phyloP scores from a whole-genome alignment of 169 alveolate genomes.

The Cryptosporidium felis region DNA sequence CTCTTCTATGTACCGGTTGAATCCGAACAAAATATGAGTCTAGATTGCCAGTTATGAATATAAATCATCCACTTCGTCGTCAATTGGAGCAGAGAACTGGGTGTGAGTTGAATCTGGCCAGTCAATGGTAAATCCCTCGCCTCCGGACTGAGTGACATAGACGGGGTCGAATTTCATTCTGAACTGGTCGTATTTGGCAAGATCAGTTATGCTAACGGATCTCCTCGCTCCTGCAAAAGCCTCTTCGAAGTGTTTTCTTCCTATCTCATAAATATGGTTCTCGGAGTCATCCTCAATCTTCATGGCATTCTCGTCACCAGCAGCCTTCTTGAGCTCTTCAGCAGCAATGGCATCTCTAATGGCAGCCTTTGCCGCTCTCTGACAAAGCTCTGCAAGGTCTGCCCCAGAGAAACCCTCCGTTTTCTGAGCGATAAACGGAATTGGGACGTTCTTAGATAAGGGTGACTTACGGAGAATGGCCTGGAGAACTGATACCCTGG shows the following conservation, averaged over 20 bases:
- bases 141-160: constrained; percentile 91
- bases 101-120: constrained; percentile 90
- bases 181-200: constrained; percentile 94
- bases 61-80: constrained; percentile 80
- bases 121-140: constrained; percentile 88
- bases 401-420: constrained; percentile 99
- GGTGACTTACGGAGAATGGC: constrained; percentile 97
- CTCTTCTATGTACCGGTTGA: no score
- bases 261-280: constrained; percentile 93
- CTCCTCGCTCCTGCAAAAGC: constrained; percentile 97
- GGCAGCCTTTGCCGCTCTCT: constrained; percentile 99
- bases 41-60: constrained; percentile 72
- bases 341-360: constrained; percentile 96
- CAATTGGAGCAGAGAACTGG: constrained; percentile 74
- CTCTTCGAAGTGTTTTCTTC: constrained; percentile 98
- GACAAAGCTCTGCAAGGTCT: constrained; percentile 99
- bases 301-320: constrained; percentile 75
- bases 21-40: no score
- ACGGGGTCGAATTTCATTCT: constrained; percentile 98
- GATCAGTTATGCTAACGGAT: constrained; percentile 93
- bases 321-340: constrained; percentile 78
- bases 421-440: constrained; percentile 96
- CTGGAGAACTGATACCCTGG: constrained; percentile 92
- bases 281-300: constrained; percentile 78
- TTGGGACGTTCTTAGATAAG: constrained; percentile 95